phyloP scores from a whole-genome alignment of 192 early-diverging fungal species.

The Fimicolochytrium jonesii region DNA sequence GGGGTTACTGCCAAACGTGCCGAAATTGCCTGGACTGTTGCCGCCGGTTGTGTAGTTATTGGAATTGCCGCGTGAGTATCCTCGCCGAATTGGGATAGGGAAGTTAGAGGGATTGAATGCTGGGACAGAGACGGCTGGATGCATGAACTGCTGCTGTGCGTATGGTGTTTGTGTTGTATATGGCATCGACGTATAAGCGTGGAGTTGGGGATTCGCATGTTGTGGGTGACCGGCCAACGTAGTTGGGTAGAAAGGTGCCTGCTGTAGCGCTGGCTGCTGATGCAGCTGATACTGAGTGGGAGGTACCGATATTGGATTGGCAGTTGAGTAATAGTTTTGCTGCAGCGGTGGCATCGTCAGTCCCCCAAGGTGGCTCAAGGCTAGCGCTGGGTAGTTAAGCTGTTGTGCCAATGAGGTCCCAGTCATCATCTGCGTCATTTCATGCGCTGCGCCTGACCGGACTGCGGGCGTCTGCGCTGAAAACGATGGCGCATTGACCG shows the following conservation, averaged over 20 bases:
- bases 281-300: conserved; percentile 8
- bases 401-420: no score
- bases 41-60: no score
- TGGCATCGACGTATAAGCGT: no score
- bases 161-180: background rate
- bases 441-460: background rate
- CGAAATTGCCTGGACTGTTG: no score
- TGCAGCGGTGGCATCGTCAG: background rate
- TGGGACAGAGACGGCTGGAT: background rate
- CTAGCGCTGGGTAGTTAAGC: no score
- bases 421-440: background rate
- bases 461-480: background rate
- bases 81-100: background rate
- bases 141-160: conserved; percentile 1
- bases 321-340: background rate
- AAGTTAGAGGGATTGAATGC: conserved; percentile 23
- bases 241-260: background rate
- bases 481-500: background rate
- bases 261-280: conserved; percentile 10
- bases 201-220: no score
- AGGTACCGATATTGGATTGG: background rate
- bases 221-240: background rate
- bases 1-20: no score
- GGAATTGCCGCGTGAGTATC: background rate
- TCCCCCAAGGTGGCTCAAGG: no score